Percentiles rank a stretch among this genome's conserved stretches.
Evolutionary conservation across 2,329 filamentous ascomycete species (phyloP).

Genomic region (Neocatenulostroma microsporum): DNA sequence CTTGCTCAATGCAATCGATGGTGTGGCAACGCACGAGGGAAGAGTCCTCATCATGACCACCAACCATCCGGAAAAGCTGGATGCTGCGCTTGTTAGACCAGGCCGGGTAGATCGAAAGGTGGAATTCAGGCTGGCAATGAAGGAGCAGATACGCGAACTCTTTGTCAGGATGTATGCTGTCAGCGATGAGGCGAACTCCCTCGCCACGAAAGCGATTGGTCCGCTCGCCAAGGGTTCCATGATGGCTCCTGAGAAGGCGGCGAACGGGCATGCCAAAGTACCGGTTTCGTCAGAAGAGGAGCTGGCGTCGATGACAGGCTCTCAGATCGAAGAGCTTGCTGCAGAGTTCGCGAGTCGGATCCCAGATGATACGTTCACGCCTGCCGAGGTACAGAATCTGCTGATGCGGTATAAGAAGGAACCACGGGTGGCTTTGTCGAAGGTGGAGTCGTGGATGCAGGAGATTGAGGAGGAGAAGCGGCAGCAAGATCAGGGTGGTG

Average conservation of each 20-base stretch:
- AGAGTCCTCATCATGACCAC: slow-evolving; percentile 76
- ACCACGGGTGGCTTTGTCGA: slow-evolving; percentile 37
- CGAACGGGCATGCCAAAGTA: slow-evolving; percentile 11
- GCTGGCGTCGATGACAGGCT: slow-evolving; percentile 10
- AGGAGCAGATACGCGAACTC: slow-evolving; percentile 35
- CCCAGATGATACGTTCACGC: slow-evolving; percentile 43
- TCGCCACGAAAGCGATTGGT: too few species aligned
- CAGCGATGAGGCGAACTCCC: slow-evolving; percentile 16
- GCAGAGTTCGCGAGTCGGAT: slow-evolving; percentile 39
- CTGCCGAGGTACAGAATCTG: slow-evolving; percentile 48
- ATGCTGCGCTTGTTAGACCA: slow-evolving; percentile 58
- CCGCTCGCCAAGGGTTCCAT: too few species aligned
- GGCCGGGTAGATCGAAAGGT: slow-evolving; percentile 64
- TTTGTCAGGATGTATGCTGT: slow-evolving; percentile 34
- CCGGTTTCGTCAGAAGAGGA: slow-evolving; percentile 7
- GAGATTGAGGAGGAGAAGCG: slow-evolving; percentile 24
- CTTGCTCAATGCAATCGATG: slow-evolving; percentile 75
- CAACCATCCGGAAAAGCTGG: slow-evolving; percentile 65
- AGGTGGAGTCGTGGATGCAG: slow-evolving; percentile 38
- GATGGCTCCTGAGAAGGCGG: neutral
- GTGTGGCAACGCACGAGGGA: slow-evolving; percentile 70
- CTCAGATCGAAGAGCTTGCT: slow-evolving; percentile 35
- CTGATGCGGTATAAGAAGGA: slow-evolving; percentile 45
- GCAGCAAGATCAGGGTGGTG: slow-evolving; percentile 11
- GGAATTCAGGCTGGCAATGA: slow-evolving; percentile 46